Evolutionary conservation across 1,284 basidiomycete genomes (phyloP).

Genomic region (Boletus calvinii): DNA sequence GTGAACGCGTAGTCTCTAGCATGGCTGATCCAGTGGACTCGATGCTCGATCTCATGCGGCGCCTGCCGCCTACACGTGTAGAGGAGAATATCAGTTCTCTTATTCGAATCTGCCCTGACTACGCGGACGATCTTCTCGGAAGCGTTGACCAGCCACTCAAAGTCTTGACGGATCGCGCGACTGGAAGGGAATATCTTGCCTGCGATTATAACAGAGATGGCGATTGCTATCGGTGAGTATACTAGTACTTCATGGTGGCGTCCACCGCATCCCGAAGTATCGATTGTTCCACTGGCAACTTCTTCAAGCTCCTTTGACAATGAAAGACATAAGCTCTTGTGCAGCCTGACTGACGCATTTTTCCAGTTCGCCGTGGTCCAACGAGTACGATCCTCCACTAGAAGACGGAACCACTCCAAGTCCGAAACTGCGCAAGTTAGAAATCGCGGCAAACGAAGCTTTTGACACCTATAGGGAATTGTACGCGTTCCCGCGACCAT

Average conservation of each 20-base stretch:
- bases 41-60: constrained; percentile 94
- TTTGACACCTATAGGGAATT: constrained; percentile 98
- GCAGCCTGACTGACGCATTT: constrained; percentile 6
- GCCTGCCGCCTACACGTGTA: constrained; percentile 90
- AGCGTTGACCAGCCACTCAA: constrained; percentile 95
- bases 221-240: constrained; percentile 86
- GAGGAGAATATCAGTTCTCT: constrained; percentile 87
- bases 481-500: constrained; percentile 44
- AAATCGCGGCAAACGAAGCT: constrained; percentile 91
- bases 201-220: constrained; percentile 99
- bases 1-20: constrained; percentile 16
- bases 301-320: neutral
- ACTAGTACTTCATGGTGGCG: neutral
- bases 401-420: constrained; percentile 87
- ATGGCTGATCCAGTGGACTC: constrained; percentile 82
- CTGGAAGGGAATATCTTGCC: constrained; percentile 87
- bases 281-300: neutral
- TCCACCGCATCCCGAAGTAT: neutral
- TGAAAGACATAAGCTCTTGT: neutral
- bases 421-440: constrained; percentile 84
- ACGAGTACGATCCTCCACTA: constrained; percentile 87
- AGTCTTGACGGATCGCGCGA: constrained; percentile 74
- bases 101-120: constrained; percentile 85
- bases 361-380: constrained; percentile 92
- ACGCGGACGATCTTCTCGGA: constrained; percentile 92